Percentiles rank a stretch among this genome's conserved stretches.
Evolutionary conservation across 2,329 filamentous ascomycete species (phyloP).

Genomic region (Acarospora socialis): DNA sequence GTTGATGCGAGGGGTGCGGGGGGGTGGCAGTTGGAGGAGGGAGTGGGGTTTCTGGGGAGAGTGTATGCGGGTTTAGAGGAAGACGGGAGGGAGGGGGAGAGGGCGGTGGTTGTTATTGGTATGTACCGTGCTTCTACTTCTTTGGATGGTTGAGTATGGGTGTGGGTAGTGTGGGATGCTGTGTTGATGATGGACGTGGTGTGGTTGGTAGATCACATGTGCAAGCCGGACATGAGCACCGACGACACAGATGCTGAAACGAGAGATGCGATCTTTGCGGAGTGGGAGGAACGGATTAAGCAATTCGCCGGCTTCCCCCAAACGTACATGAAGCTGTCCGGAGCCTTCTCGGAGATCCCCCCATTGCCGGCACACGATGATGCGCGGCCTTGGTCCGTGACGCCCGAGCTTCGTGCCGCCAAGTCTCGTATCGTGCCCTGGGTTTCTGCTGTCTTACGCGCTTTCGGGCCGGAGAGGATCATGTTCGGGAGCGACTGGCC

Average conservation of each 20-base stretch:
- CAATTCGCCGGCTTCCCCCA: slow-evolving; percentile 48
- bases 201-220: slow-evolving; percentile 78
- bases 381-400: slow-evolving; percentile 14
- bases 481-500: slow-evolving; percentile 96
- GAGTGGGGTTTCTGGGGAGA: slow-evolving; percentile 52
- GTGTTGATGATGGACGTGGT: too few relatives aligned
- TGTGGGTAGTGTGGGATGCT: too few relatives aligned
- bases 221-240: slow-evolving; percentile 66
- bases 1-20: slow-evolving; percentile 70
- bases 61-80: slow-evolving; percentile 45
- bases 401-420: too few relatives aligned
- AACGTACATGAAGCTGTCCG: slow-evolving; percentile 87
- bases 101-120: slow-evolving; percentile 55
- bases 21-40: slow-evolving; percentile 56
- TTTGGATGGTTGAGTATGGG: too few relatives aligned
- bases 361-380: slow-evolving; percentile 22
- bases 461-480: slow-evolving; percentile 56
- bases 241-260: slow-evolving; percentile 12
- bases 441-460: slow-evolving; percentile 55
- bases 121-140: slow-evolving; percentile 9
- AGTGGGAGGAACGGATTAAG: slow-evolving; percentile 57
- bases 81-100: slow-evolving; percentile 35
- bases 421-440: slow-evolving; percentile 42
- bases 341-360: slow-evolving; percentile 65
- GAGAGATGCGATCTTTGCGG: slow-evolving; percentile 44